These are phyloP conservation scores for Hymenoscyphus repandus DNA, from an alignment of 2,329 filamentous ascomycete species.

Conservation along the genomic window DNA sequence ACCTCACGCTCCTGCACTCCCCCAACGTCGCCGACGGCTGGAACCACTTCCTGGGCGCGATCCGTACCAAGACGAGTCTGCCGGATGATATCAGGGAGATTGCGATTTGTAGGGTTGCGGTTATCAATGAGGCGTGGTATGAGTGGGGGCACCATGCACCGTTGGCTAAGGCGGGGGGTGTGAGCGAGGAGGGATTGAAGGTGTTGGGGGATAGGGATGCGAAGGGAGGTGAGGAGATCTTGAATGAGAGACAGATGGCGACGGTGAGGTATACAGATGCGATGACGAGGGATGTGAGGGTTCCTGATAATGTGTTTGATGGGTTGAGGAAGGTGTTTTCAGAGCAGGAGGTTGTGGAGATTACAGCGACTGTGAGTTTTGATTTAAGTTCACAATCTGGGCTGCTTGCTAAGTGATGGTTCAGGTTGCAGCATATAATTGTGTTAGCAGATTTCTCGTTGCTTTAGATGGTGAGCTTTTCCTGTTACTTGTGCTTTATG, in stretches of 20 bases:
- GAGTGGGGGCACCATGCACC: conserved; percentile 80
- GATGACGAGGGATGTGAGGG: conserved; percentile 71
- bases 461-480: conserved; percentile 64
- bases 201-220: conserved; percentile 26
- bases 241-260: conserved; percentile 60
- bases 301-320: conserved; percentile 63
- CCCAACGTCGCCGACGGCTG: conserved; percentile 71
- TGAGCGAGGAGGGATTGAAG: conserved; percentile 27
- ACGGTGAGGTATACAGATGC: conserved; percentile 73
- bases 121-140: conserved; percentile 76
- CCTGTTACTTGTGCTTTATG: neutral
- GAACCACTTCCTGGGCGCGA: conserved; percentile 63
- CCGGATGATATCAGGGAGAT: conserved; percentile 62
- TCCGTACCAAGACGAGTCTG: conserved; percentile 49
- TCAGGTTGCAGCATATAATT: conserved; percentile 71
- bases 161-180: conserved; percentile 33
- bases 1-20: conserved; percentile 70
- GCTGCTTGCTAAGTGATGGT: neutral
- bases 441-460: conserved; percentile 77
- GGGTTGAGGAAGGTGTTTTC: conserved; percentile 55
- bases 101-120: conserved; percentile 75
- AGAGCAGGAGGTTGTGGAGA: conserved; percentile 72
- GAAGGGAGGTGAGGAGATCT: conserved; percentile 27
- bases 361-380: conserved; percentile 57
- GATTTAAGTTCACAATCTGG: neutral